Percentiles rank a stretch among this genome's conserved stretches.
Conservation (phyloP, 495 filamentous ascomycete species). For the Apiosordaria backusii region DNA sequence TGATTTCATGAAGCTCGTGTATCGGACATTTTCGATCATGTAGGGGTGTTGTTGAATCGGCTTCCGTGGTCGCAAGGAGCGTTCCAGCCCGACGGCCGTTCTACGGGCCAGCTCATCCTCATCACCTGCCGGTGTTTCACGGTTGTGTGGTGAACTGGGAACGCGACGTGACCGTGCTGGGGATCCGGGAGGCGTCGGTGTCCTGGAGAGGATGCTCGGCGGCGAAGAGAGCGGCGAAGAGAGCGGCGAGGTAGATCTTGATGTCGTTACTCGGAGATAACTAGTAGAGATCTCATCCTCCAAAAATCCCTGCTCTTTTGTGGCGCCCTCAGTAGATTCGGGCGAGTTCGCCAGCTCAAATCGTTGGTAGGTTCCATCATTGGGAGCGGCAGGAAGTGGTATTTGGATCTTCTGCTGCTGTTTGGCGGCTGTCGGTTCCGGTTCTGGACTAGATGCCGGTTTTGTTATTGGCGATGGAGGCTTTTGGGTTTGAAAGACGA, state of each 20-base stretch:
- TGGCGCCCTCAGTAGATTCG: not conserved
- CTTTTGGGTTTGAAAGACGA: conserved; percentile 1
- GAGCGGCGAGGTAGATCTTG: too few relatives aligned
- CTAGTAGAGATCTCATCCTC: conserved; percentile 19
- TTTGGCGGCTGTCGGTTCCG: too few relatives aligned
- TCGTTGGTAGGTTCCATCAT: not conserved
- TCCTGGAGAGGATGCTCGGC: conserved; percentile 17
- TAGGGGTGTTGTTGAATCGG: conserved; percentile 76
- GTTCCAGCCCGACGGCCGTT: conserved; percentile 27
- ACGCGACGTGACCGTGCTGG: not conserved
- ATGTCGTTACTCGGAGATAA: conserved; percentile 14
- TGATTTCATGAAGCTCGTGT: conserved; percentile 56
- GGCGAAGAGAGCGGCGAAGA: conserved; percentile 15
- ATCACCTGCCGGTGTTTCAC: conserved; percentile 1
- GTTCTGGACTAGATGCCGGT: too few relatives aligned
- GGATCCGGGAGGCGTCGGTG: conserved; percentile 14
- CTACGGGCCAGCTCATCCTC: conserved; percentile 23
- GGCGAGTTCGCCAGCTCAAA: not conserved
- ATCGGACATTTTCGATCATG: conserved; percentile 62
- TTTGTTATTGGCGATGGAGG: not conserved
- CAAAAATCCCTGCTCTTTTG: not conserved
- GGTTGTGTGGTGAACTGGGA: conserved; percentile 1
- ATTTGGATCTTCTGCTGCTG: not conserved
- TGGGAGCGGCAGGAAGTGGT: not conserved
- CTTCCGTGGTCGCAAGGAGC: conserved; percentile 62